These are phyloP conservation scores for Urochloa ruziziensis DNA, from an alignment of 176 grass and related monocot species.

Conservation along the genomic window DNA sequence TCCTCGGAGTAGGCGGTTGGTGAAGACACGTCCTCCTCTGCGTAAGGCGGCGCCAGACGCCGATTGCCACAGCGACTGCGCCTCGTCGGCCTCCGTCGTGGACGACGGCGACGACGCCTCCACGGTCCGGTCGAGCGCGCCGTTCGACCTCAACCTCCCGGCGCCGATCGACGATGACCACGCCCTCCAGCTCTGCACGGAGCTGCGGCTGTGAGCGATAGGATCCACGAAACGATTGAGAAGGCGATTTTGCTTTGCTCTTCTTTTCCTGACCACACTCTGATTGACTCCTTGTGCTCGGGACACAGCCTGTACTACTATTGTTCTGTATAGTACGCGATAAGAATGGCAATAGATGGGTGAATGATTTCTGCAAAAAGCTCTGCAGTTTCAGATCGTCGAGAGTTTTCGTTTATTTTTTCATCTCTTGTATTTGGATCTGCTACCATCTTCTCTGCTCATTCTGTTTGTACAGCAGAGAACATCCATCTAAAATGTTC, in stretches of 20 bases:
- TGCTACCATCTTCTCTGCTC: background rate
- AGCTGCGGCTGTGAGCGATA: slow-evolving; percentile 39
- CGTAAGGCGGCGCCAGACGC: background rate
- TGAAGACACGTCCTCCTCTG: too few relatives aligned
- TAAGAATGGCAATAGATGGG: slow-evolving; percentile 6
- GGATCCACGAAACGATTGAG: background rate
- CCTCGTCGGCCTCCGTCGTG: slow-evolving; percentile 57
- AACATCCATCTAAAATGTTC: background rate
- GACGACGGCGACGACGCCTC: slow-evolving; percentile 47
- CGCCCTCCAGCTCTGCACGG: slow-evolving; percentile 18
- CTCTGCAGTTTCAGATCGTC: background rate
- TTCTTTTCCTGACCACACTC: background rate
- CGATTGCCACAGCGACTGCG: slow-evolving; percentile 55
- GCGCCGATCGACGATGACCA: slow-evolving; percentile 21
- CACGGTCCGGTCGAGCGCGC: background rate
- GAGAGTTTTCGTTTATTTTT: background rate
- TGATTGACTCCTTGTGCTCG: background rate
- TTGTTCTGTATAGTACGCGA: slow-evolving; percentile 19
- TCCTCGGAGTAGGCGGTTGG: background rate
- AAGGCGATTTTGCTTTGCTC: slow-evolving; percentile 2
- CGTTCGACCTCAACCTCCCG: slow-evolving; percentile 49
- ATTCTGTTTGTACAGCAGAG: background rate
- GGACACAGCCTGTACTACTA: slow-evolving; percentile 13
- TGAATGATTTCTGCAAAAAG: background rate
- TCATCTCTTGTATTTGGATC: slow-evolving; percentile 1